Base-by-base conservation (phyloP, 352 stramenopile species). In the Globisporangium polare region DNA sequence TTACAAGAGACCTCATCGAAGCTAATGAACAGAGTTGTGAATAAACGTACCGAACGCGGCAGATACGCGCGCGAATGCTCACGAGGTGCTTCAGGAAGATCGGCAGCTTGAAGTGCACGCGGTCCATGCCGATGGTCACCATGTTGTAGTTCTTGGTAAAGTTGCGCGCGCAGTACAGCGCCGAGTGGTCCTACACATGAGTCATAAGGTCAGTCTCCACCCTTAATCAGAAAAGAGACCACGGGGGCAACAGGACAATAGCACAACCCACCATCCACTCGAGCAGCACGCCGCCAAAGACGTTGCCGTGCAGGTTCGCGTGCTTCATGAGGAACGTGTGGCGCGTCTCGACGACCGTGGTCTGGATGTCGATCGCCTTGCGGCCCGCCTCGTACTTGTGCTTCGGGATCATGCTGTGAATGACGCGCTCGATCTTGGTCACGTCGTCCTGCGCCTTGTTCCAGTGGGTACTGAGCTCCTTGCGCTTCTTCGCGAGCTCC, bases 61-160 rank as follows among this genome's bases (percentile, higher is more conserved):
- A 75, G 33, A 91, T 74, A 42, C 77, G 80, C 2, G 82, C 80
- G 26, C 78, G 78, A 51, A 87, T 71, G 22, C 72, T 89, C 31
- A 91, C 72, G 39, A 91, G 63, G 53, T 91, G 79, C 3, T 72
- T 65, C 29, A 71, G 57, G 5, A 65, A 73, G 42, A 91, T 89
- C 29, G 80, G 82, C 39, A 89, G 69, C 62, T 86, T 88, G 57
- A 91, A 91, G 20, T 80, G 60, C 63, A 89, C 68, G 62, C 82
- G 82, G 63, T 91, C 88, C 80, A 91, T 89, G 17, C 79, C 68
- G 62, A 89, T 81, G 4, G 82, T 91, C 41, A 85, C 80, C 78
- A 91, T 91, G 59, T 77, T 78, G 58, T 86, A 77, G 68, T 79
- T 89, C 54, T 87, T 88, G 7, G 79, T 83, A 47, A 89, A 91